These are phyloP conservation scores for Solanum lycopersicoides DNA, from an alignment of 257 asterid species.

Conservation along the genomic window DNA sequence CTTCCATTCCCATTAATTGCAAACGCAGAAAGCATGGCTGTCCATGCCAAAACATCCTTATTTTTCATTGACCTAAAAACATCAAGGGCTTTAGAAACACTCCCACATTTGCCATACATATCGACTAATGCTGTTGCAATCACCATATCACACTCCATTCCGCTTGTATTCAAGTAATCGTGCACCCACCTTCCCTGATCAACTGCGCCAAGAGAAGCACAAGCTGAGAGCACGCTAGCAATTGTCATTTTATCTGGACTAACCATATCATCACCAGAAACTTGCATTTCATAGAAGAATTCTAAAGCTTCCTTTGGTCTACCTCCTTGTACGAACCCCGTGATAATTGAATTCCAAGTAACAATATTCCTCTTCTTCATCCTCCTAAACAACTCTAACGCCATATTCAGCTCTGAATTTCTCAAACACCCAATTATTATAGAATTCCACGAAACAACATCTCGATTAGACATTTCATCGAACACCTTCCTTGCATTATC, in stretches of 20 bases:
- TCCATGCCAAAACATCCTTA: constrained; percentile 76
- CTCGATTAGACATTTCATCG: constrained; percentile 53
- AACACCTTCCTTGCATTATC: constrained; percentile 56
- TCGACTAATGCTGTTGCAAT: constrained; percentile 71
- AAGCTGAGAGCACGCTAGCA: constrained; percentile 63
- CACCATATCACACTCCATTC: constrained; percentile 59
- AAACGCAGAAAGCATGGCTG: constrained; percentile 61
- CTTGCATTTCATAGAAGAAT: constrained; percentile 57
- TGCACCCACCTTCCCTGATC: constrained; percentile 78
- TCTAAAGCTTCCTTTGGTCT: constrained; percentile 61
- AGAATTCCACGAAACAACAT: constrained; percentile 77
- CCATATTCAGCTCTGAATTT: constrained; percentile 42
- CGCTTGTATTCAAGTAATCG: constrained; percentile 39
- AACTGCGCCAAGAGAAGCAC: constrained; percentile 76
- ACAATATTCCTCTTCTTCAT: constrained; percentile 47
- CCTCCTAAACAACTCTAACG: constrained; percentile 34
- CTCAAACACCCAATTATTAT: constrained; percentile 46
- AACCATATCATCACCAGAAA: constrained; percentile 12
- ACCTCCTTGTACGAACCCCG: constrained; percentile 73
- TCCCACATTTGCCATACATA: constrained; percentile 84
- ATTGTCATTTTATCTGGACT: constrained; percentile 63
- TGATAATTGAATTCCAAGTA: constrained; percentile 78
- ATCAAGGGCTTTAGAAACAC: constrained; percentile 37
- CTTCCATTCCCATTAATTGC: constrained; percentile 55
- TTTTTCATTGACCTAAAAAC: constrained; percentile 41